Evolutionary conservation across 2,329 filamentous ascomycete species (phyloP).

Genomic region (Neoscytalidium dimidiatum): DNA sequence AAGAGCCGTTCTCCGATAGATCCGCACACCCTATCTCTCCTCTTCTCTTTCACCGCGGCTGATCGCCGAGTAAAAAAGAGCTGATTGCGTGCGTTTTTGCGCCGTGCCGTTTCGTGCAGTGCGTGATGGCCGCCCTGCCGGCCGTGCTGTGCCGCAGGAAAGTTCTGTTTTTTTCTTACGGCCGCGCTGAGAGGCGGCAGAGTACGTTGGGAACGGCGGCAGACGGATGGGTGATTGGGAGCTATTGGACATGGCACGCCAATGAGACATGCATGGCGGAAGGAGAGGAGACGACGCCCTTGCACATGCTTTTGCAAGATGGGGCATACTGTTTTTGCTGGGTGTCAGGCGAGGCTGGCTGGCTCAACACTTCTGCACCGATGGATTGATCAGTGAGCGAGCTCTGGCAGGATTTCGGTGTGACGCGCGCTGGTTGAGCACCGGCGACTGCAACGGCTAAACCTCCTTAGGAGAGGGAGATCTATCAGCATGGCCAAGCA

Average conservation of each 20-base stretch:
- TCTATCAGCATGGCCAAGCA: neutral
- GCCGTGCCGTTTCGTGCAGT: neutral
- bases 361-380: neutral
- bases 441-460: neutral
- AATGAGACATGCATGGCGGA: slow-evolving; percentile 13
- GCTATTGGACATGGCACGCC: neutral
- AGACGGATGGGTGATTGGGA: neutral
- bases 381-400: neutral
- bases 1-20: neutral
- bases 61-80: neutral
- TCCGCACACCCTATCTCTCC: neutral
- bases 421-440: neutral
- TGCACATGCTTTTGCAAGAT: slow-evolving; percentile 11
- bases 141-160: neutral
- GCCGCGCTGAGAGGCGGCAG: neutral
- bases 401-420: slow-evolving; percentile 6
- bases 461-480: neutral
- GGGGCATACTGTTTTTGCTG: neutral
- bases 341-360: neutral
- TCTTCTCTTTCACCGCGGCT: neutral
- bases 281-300: neutral
- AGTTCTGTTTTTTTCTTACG: neutral
- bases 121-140: neutral
- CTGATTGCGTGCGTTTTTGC: neutral
- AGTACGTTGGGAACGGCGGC: neutral